Base-by-base conservation (phyloP, 495 filamentous ascomycete genomes). In the Rhizodiscina lignyota region DNA sequence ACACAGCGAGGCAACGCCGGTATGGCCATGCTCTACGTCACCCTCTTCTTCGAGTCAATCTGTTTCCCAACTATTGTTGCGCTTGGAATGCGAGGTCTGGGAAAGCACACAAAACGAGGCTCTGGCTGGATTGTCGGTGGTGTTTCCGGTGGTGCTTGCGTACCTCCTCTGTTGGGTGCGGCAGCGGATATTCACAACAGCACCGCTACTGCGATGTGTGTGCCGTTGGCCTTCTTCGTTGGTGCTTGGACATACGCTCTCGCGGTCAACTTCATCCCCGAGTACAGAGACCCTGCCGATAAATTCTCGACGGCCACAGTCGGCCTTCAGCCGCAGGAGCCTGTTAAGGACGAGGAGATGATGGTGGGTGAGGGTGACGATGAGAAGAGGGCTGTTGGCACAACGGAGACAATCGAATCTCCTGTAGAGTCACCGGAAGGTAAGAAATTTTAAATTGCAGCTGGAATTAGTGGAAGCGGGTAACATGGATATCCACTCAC, bases 1-100 rank as follows among this genome's bases (percentile, higher is more conserved):
- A 54, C 52, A 8, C 41, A 48, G 4, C 39, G 41, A 3, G 56
- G 55, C 1, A 52, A 68, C 32, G 49, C 55, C 2, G 71, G 68
- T 17, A 41, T 75, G 34, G 61, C 63, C 12, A 62, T 77, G 55
- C 54, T 79, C 10, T 70, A 63, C 47, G 49, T 79, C 11, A 69
- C 75, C 5, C 66, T 83, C 17, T 77, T 74, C 56, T 81, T 72
- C 45, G 79, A 81, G 51, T 73, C 69, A 2, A 69, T 66, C 33
- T 67, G 77, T 52, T 84, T 76, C 62, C 76, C 79, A 0, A 68
- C 78, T 5, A 72, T 81, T 35, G 79, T 78, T 54, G 64, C 71
- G 3, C 61, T 83, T 1, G 67, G 70, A 2, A 60, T 86, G 20
- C 67, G 78, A 30, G 77, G 79, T 5, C 63, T 83, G 0, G 77